Evolutionary conservation across 371 early-diverging fungal genomes (phyloP).

Genomic region (Thermomucor indicae-seudaticae): DNA sequence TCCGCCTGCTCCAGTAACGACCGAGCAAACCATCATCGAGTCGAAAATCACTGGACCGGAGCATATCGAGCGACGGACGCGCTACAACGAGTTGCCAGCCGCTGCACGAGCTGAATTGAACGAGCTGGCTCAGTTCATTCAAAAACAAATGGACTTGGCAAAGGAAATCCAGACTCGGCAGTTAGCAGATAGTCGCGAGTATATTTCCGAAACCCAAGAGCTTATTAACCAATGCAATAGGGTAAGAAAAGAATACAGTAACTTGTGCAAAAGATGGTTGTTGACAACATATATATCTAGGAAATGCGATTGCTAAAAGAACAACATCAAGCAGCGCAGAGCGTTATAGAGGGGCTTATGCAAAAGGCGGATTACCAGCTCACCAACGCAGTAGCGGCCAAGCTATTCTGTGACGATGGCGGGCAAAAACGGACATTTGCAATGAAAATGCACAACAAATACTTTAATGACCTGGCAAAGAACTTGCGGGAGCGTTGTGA

Average conservation of each 20-base stretch:
- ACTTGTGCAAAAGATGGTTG: no score
- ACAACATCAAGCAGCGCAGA: neutral
- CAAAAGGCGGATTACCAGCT: slow-evolving; percentile 6
- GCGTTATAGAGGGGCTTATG: neutral
- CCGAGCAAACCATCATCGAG: slow-evolving; percentile 12
- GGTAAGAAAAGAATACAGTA: neutral
- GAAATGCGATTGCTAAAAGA: slow-evolving; percentile 5
- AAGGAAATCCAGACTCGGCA: slow-evolving; percentile 7
- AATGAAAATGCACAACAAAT: neutral
- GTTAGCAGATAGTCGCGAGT: slow-evolving; percentile 7
- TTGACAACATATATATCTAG: no score
- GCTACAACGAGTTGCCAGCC: slow-evolving; percentile 9
- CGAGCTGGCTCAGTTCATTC: slow-evolving; percentile 4
- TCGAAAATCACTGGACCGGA: slow-evolving; percentile 11
- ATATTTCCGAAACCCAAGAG: slow-evolving; percentile 1
- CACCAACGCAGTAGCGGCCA: slow-evolving; percentile 4
- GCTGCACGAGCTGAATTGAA: slow-evolving; percentile 8
- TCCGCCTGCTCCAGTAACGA: slow-evolving; percentile 1
- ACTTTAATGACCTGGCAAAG: neutral
- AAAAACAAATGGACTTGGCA: slow-evolving; percentile 4
- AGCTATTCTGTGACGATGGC: slow-evolving; percentile 1
- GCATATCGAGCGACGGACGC: slow-evolving; percentile 10
- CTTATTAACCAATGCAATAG: neutral
- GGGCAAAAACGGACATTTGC: neutral
- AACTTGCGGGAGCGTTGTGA: neutral